A percentile compares a stretch with the other conserved stretches of the same genome.
Conservation (phyloP, 2,329 filamentous ascomycete genomes). For the Fusarium buxicola region DNA sequence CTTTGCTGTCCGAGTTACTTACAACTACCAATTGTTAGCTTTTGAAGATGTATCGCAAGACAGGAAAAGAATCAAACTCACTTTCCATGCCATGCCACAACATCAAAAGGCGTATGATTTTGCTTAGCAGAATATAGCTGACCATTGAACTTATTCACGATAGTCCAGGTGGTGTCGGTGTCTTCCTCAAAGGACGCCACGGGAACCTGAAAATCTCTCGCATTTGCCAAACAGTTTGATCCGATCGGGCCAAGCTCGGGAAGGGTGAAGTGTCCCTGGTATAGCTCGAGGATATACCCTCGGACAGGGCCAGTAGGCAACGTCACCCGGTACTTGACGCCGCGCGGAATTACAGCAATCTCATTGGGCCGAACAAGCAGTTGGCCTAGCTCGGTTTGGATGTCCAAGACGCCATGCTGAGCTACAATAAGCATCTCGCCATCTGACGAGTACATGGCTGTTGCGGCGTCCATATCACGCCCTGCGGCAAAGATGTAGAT, state of each 20-base stretch:
- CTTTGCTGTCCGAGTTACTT: neutral
- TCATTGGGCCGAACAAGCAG: conserved; percentile 82
- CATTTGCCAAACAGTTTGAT: conserved; percentile 77
- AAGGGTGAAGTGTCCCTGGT: conserved; percentile 76
- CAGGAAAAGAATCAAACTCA: conserved; percentile 61
- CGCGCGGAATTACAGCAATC: conserved; percentile 79
- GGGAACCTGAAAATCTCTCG: conserved; percentile 79
- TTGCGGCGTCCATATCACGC: conserved; percentile 75
- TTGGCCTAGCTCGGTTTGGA: conserved; percentile 80
- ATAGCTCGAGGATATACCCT: conserved; percentile 81
- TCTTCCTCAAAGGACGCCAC: conserved; percentile 76
- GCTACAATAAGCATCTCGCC: conserved; percentile 82
- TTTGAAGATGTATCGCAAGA: neutral
- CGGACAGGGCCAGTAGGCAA: conserved; percentile 70
- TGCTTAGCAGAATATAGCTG: conserved; percentile 68
- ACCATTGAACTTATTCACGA: conserved; percentile 75
- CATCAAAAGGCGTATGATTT: conserved; percentile 80
- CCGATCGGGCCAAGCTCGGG: conserved; percentile 80
- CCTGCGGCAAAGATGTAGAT: conserved; percentile 85
- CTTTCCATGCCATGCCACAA: conserved; percentile 84
- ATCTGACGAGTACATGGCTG: conserved; percentile 86
- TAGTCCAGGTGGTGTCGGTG: conserved; percentile 56
- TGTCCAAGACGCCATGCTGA: conserved; percentile 79
- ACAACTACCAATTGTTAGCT: conserved; percentile 29
- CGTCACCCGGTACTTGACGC: conserved; percentile 76